A percentile compares a stretch with the other conserved stretches of the same genome.
Conservation (phyloP, 2,329 filamentous ascomycete species). For the Trichoderma gracile region DNA sequence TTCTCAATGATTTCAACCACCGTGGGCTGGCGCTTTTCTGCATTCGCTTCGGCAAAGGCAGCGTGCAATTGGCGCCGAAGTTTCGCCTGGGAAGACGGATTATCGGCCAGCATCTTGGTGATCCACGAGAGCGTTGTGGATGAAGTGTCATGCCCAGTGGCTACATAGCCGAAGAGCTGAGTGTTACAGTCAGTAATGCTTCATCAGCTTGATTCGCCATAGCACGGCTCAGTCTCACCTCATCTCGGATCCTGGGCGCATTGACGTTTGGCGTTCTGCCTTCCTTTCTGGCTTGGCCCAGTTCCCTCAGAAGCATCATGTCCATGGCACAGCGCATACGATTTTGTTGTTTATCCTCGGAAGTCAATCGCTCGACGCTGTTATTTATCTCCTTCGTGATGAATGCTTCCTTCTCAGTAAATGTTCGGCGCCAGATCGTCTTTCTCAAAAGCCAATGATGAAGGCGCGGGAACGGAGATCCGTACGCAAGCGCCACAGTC, state of each 20-base stretch:
- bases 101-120: not conserved
- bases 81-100: not conserved
- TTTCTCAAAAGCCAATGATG: slow-evolving; percentile 6
- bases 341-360: not conserved
- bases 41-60: not conserved
- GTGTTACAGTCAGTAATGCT: not conserved
- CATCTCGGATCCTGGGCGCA: slow-evolving; percentile 4
- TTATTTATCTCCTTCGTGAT: not conserved
- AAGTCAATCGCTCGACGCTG: not conserved
- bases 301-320: slow-evolving; percentile 1
- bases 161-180: slow-evolving; percentile 1
- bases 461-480: slow-evolving; percentile 9
- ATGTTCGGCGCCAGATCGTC: not conserved
- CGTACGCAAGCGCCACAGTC: not conserved
- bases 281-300: slow-evolving; percentile 2
- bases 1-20: slow-evolving; percentile 8
- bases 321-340: slow-evolving; percentile 14
- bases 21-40: slow-evolving; percentile 4
- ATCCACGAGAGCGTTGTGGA: slow-evolving; percentile 12
- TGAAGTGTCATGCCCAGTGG: slow-evolving; percentile 11
- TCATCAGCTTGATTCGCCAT: not conserved
- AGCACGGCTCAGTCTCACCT: not conserved
- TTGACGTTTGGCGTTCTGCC: slow-evolving; percentile 7
- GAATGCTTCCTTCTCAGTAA: not conserved
- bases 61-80: slow-evolving; percentile 5